These are phyloP conservation scores for Fusarium ambrosium DNA, from an alignment of 2,329 filamentous ascomycete genomes.

Conservation along the genomic window DNA sequence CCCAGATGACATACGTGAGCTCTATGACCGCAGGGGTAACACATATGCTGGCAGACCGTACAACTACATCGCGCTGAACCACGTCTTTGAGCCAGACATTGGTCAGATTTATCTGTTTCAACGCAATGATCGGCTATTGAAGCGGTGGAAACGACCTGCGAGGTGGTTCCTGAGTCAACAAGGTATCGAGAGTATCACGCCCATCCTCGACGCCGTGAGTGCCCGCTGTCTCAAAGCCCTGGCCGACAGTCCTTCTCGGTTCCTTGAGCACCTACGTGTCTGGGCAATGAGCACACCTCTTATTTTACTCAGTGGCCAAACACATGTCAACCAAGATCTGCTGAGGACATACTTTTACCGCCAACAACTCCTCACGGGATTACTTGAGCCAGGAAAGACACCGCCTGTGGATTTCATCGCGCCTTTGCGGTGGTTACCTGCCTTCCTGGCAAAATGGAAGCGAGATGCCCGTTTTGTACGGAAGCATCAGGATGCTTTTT, in stretches of 20 bases:
- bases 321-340: conserved; percentile 27
- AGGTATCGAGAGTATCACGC: conserved; percentile 30
- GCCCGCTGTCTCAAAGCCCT: conserved; percentile 36
- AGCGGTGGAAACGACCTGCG: conserved; percentile 38
- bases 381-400: conserved; percentile 44
- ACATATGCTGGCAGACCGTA: conserved; percentile 56
- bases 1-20: conserved; percentile 50
- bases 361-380: conserved; percentile 41
- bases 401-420: conserved; percentile 47
- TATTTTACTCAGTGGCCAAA: conserved; percentile 41
- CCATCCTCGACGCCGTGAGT: conserved; percentile 39
- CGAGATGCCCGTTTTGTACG: conserved; percentile 34
- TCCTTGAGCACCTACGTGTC: conserved; percentile 31
- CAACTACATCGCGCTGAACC: conserved; percentile 47
- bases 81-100: conserved; percentile 45
- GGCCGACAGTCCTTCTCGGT: conserved; percentile 29
- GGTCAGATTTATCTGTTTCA: conserved; percentile 43
- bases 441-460: conserved; percentile 41
- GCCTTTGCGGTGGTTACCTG: conserved; percentile 37
- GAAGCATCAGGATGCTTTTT: conserved; percentile 38
- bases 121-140: conserved; percentile 36
- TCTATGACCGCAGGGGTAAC: conserved; percentile 54
- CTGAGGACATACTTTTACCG: conserved; percentile 36
- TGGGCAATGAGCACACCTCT: conserved; percentile 47
- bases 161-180: conserved; percentile 41